Percentiles rank a stretch among this genome's conserved stretches.
Conservation (phyloP, 2,329 filamentous ascomycete species). For the Hortaea werneckii region DNA sequence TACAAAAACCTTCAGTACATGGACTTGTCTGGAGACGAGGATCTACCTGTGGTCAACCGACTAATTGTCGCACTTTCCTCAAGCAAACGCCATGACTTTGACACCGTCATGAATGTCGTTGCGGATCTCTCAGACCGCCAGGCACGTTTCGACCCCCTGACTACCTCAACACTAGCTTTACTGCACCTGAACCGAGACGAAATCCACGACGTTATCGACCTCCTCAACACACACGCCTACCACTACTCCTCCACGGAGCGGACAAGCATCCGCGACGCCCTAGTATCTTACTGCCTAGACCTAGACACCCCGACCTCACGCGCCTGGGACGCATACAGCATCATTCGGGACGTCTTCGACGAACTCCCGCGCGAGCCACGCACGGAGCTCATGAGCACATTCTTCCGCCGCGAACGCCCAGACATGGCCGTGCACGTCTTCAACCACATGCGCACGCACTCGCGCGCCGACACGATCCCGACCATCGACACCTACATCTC, state of each 20-base stretch:
- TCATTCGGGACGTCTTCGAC: slow-evolving; percentile 48
- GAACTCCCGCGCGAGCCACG: slow-evolving; percentile 57
- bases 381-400: slow-evolving; percentile 65
- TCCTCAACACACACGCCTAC: slow-evolving; percentile 65
- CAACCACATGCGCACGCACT: slow-evolving; percentile 81
- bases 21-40: slow-evolving; percentile 47
- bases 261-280: slow-evolving; percentile 51
- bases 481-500: slow-evolving; percentile 63
- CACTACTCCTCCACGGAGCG: slow-evolving; percentile 63
- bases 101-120: slow-evolving; percentile 62
- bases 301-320: slow-evolving; percentile 51
- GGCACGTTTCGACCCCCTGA: slow-evolving; percentile 60
- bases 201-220: slow-evolving; percentile 67
- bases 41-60: slow-evolving; percentile 56
- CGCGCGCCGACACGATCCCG: slow-evolving; percentile 53
- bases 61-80: slow-evolving; percentile 61
- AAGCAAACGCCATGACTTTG: slow-evolving; percentile 52
- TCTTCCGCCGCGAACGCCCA: slow-evolving; percentile 66
- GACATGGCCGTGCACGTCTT: slow-evolving; percentile 85
- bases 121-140: slow-evolving; percentile 62
- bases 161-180: slow-evolving; percentile 61
- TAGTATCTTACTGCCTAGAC: slow-evolving; percentile 61
- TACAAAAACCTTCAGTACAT: slow-evolving; percentile 53
- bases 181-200: slow-evolving; percentile 68
- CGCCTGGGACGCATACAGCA: slow-evolving; percentile 50